Evolutionary conservation across 345 rosid genomes (phyloP).

Genomic region (Excoecaria agallocha): DNA sequence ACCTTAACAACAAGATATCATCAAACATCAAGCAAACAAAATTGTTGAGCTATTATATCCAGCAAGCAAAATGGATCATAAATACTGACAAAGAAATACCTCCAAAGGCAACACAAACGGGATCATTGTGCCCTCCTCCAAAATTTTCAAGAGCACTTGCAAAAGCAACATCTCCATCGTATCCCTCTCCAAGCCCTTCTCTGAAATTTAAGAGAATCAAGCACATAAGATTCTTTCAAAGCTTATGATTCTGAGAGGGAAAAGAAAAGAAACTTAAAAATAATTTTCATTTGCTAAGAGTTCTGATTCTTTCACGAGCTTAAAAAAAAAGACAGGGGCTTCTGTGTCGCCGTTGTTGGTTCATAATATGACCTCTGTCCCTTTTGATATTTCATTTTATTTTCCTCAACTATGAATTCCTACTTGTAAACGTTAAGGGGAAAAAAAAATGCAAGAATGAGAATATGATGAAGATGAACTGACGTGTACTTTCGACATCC

Average conservation of each 20-base stretch:
- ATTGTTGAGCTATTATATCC: too few relatives aligned
- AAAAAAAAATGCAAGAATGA: not conserved
- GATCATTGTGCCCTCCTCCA: slow-evolving; percentile 72
- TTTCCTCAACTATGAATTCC: too few relatives aligned
- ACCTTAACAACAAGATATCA: not conserved
- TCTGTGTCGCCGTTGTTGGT: too few relatives aligned
- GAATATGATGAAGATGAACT: not conserved
- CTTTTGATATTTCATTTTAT: too few relatives aligned
- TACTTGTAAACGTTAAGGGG: too few relatives aligned
- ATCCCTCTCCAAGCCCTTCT: slow-evolving; percentile 68
- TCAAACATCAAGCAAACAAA: not conserved
- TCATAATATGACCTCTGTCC: too few relatives aligned
- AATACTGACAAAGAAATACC: slow-evolving; percentile 32
- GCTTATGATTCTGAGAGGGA: not conserved
- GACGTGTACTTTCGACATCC: slow-evolving; percentile 69
- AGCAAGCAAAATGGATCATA: too few relatives aligned
- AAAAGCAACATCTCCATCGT: slow-evolving; percentile 54
- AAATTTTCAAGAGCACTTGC: slow-evolving; percentile 69
- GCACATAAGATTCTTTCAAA: slow-evolving; percentile 8
- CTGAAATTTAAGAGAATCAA: slow-evolving; percentile 28
- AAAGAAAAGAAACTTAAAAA: not conserved
- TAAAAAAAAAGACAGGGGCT: too few relatives aligned
- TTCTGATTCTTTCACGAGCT: too few relatives aligned
- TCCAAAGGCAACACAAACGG: slow-evolving; percentile 69
- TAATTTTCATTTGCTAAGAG: too few relatives aligned